Percentiles rank a stretch among this genome's conserved stretches.
These are phyloP conservation scores for Samsoniella hepiali DNA, from an alignment of 2,329 filamentous ascomycete species.

Conservation along the genomic window DNA sequence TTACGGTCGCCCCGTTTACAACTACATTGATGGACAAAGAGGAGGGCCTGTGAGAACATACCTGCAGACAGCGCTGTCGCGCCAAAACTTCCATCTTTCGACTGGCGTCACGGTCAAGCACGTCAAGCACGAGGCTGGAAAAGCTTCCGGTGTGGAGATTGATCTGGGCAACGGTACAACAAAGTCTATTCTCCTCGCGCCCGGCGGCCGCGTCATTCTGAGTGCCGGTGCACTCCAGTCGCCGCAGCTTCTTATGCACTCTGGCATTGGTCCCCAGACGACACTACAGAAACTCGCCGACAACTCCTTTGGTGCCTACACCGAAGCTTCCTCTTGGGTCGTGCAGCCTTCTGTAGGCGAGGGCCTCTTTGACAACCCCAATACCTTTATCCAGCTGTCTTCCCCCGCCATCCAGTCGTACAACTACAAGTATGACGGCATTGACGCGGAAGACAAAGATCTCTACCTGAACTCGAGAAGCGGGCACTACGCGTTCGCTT, in stretches of 20 bases:
- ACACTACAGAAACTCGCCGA: slow-evolving; percentile 31
- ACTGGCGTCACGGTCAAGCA: slow-evolving; percentile 42
- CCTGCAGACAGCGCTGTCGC: slow-evolving; percentile 42
- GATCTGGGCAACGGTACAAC: slow-evolving; percentile 30
- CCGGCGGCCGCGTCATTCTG: slow-evolving; percentile 34
- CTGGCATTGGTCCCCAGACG: slow-evolving; percentile 39
- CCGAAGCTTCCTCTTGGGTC: slow-evolving; percentile 41
- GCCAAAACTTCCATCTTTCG: slow-evolving; percentile 43
- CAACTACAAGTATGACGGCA: slow-evolving; percentile 43
- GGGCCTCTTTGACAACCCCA: slow-evolving; percentile 54
- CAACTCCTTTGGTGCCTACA: slow-evolving; percentile 22
- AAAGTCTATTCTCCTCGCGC: slow-evolving; percentile 30
- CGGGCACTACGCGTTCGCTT: slow-evolving; percentile 52
- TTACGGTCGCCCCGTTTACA: slow-evolving; percentile 47
- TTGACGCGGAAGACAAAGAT: slow-evolving; percentile 39
- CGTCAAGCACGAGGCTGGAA: slow-evolving; percentile 38
- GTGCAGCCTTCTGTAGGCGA: slow-evolving; percentile 47
- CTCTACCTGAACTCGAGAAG: slow-evolving; percentile 47
- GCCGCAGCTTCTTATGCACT: slow-evolving; percentile 43
- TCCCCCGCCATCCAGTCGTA: slow-evolving; percentile 44
- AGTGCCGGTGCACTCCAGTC: slow-evolving; percentile 39
- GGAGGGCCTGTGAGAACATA: slow-evolving; percentile 49
- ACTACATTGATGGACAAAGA: slow-evolving; percentile 47
- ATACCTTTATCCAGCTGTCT: slow-evolving; percentile 50
- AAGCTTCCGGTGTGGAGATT: slow-evolving; percentile 42